phyloP scores from a whole-genome alignment of 805 yeast genomes.

The Spathaspora passalidarum region DNA sequence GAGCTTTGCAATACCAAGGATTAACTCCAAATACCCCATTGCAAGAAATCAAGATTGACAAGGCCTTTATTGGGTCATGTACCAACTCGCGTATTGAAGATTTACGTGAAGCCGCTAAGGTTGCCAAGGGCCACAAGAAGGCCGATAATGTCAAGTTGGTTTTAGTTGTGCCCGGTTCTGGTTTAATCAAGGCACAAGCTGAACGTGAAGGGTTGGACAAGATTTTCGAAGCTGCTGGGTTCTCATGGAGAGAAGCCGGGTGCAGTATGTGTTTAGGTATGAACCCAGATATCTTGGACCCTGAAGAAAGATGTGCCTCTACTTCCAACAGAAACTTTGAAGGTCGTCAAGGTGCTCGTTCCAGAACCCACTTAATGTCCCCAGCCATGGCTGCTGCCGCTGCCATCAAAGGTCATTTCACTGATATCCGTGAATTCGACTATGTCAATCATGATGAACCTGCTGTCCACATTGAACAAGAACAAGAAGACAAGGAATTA shows the following conservation, averaged over 20 bases:
- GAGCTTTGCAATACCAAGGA: constrained; percentile 93
- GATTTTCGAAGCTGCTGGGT: constrained; percentile 88
- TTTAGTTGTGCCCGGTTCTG: constrained; percentile 96
- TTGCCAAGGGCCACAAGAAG: constrained; percentile 84
- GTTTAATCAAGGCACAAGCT: constrained; percentile 89
- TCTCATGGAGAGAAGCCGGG: constrained; percentile 99
- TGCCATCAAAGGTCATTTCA: constrained; percentile 83
- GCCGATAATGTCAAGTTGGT: constrained; percentile 80
- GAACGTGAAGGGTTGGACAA: constrained; percentile 93
- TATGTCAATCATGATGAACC: constrained; percentile 61
- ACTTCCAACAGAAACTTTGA: constrained; percentile 98
- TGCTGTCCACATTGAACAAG: constrained; percentile 48
- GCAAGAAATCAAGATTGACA: constrained; percentile 73
- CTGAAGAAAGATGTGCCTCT: constrained; percentile 97
- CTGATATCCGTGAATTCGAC: constrained; percentile 82
- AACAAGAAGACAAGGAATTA: constrained; percentile 48
- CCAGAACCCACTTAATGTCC: constrained; percentile 96
- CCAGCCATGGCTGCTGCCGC: constrained; percentile 99
- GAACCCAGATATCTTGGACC: constrained; percentile 96
- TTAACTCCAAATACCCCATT: constrained; percentile 79
- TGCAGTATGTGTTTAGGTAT: constrained; percentile 99
- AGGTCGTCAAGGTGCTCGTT: constrained; percentile 97
- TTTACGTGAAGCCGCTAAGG: constrained; percentile 90
- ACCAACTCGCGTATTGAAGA: constrained; percentile 98
- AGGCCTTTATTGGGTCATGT: constrained; percentile 97